Evolutionary conservation across 1,139 yeast genomes (phyloP).

Genomic region (Pichia cactophila): DNA sequence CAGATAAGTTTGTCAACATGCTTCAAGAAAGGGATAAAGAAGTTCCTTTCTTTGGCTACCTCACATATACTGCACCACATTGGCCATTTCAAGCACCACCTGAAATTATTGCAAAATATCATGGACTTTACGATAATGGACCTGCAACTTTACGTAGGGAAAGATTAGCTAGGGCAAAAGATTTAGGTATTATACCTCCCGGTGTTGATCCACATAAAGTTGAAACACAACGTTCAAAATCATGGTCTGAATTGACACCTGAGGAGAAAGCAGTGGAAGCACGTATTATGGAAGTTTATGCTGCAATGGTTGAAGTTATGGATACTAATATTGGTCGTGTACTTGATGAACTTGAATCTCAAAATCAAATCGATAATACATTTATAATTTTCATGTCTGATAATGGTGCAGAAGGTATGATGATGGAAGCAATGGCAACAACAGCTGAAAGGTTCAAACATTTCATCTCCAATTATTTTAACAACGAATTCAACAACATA

Average conservation of each 20-base stretch:
- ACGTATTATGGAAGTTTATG: conserved; percentile 47
- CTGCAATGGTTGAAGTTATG: conserved; percentile 53
- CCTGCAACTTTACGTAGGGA: conserved; percentile 37
- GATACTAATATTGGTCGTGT: conserved; percentile 45
- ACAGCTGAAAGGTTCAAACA: conserved; percentile 26
- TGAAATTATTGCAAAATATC: conserved; percentile 39
- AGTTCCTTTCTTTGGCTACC: conserved; percentile 45
- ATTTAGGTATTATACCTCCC: conserved; percentile 39
- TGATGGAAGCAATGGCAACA: conserved; percentile 46
- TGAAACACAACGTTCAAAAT: conserved; percentile 32
- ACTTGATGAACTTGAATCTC: conserved; percentile 32
- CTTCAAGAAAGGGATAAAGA: conserved; percentile 29
- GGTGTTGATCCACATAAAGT: conserved; percentile 41
- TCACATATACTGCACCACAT: conserved; percentile 55
- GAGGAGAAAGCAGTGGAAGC: conserved; percentile 33
- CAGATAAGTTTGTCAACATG: conserved; percentile 37
- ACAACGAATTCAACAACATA: conserved; percentile 40
- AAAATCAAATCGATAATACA: conserved; percentile 43
- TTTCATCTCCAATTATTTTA: conserved; percentile 30
- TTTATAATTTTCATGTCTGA: conserved; percentile 51
- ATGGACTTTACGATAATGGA: conserved; percentile 43
- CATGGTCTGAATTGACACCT: conserved; percentile 37
- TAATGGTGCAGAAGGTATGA: conserved; percentile 56
- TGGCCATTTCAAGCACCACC: conserved; percentile 57
- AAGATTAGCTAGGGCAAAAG: conserved; percentile 35